Base-by-base conservation (phyloP, 352 stramenopile species). In the Globisporangium canariense region DNA sequence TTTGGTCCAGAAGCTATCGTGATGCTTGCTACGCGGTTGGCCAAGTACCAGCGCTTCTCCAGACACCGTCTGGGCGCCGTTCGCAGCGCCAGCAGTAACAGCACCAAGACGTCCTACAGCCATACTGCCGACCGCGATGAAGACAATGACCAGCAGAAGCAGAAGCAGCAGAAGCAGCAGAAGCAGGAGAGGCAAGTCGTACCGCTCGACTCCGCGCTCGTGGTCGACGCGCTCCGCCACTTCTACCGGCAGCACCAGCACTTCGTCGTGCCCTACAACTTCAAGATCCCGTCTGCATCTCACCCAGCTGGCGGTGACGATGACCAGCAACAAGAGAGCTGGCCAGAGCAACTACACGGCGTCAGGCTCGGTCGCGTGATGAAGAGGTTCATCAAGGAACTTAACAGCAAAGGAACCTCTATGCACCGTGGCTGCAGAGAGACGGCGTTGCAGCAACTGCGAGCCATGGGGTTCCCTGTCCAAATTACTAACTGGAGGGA, bases 261-360 rank as follows among this genome's bases (percentile, higher is more conserved):
- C 43, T 81, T 86, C 64, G 38, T 82, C 8, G 73, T 83, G 47
- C 75, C 75, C 2, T 76, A 70, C 43, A 60, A 30, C 43, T 86
- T 86, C 57, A 60, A 74, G 22, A 51, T 83, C 22, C 77, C 77
- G 10, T 32, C 30, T 28, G 20, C 28, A 2, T 22, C 11, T 1
- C 30, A 5, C 32, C 32, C 32, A 9, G 20, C 34, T 11, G 64
- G 55, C 41, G 53, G 16, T 50, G 18, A 9, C 10, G 51, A 9
- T 22, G 51, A 25, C 16, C 14, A 22, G 14, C 16, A 57, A 10
- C 25, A 57, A 10, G 28, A 41, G 36, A 41, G 36, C 2, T 89
- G 81, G 81, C 79, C 79, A 40, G 14, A 62, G 38, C 62, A 83
- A 8, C 49, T 78, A 1, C 71, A 57, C 7, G 77, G 78, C 22